These are phyloP conservation scores for Arachnopeziza araneosa DNA, from an alignment of 2,329 filamentous ascomycete genomes.

Conservation along the genomic window DNA sequence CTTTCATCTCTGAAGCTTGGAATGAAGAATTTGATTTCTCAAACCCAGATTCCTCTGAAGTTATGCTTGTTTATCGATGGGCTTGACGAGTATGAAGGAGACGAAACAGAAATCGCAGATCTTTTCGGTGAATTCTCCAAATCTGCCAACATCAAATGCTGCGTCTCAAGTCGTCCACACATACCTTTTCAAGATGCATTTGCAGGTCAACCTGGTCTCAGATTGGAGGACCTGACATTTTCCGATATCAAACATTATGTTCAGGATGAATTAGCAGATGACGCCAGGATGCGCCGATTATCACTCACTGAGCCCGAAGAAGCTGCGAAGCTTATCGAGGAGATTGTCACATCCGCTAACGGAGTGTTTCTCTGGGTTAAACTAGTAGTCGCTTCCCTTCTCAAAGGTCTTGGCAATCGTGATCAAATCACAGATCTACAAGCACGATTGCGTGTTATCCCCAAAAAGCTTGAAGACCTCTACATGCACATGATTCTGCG, in stretches of 20 bases:
- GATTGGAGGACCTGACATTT: conserved; percentile 7
- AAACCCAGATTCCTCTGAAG: conserved; percentile 4
- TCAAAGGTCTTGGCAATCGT: conserved; percentile 1
- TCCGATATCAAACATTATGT: background rate
- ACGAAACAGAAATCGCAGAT: background rate
- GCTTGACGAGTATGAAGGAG: conserved; percentile 8
- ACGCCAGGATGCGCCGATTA: background rate
- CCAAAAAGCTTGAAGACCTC: background rate
- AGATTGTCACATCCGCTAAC: conserved; percentile 11
- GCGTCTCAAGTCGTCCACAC: conserved; percentile 8
- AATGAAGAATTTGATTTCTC: too few species aligned
- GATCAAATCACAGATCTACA: conserved; percentile 7
- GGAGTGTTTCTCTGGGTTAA: conserved; percentile 5
- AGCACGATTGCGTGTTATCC: background rate
- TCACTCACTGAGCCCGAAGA: background rate
- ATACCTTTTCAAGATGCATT: conserved; percentile 19
- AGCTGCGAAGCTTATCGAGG: conserved; percentile 11
- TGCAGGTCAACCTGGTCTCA: conserved; percentile 4
- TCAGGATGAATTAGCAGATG: background rate
- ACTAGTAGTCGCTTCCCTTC: background rate
- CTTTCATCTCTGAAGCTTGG: too few species aligned
- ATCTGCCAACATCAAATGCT: conserved; percentile 1
- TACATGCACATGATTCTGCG: background rate
- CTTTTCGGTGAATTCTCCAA: background rate
- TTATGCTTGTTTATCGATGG: conserved; percentile 13